These are phyloP conservation scores for Micromonas pusilla DNA, from an alignment of 139 green algal genomes.

Conservation along the genomic window DNA sequence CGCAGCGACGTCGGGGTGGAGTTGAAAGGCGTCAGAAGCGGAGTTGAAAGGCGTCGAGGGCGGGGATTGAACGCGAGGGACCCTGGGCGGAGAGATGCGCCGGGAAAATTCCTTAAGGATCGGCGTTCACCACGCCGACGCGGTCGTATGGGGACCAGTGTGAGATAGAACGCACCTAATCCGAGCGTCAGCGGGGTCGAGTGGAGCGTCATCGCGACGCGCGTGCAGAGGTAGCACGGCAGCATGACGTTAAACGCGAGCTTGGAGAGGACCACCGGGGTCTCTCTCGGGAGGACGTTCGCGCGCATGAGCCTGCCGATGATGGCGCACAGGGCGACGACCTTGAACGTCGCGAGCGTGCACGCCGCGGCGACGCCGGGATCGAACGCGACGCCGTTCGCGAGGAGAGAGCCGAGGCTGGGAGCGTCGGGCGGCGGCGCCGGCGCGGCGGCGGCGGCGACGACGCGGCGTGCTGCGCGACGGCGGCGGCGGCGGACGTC, in stretches of 20 bases:
- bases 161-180: too few relatives aligned
- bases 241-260: conserved; percentile 55
- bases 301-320: background rate
- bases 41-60: too few relatives aligned
- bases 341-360: conserved; percentile 22
- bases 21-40: too few relatives aligned
- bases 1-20: too few relatives aligned
- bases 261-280: conserved; percentile 52
- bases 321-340: conserved; percentile 18
- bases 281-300: conserved; percentile 41
- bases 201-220: conserved; percentile 45
- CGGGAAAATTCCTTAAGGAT: too few relatives aligned
- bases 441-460: too few relatives aligned
- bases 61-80: too few relatives aligned
- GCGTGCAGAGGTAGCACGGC: conserved; percentile 55
- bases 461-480: background rate
- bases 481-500: too few relatives aligned
- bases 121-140: too few relatives aligned
- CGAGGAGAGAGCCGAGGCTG: background rate
- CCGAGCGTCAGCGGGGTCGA: conserved; percentile 2
- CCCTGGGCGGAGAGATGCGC: too few relatives aligned
- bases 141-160: too few relatives aligned
- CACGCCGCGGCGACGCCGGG: background rate
- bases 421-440: too few relatives aligned
- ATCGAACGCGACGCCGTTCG: background rate